Evolutionary conservation across 2,329 filamentous ascomycete genomes (phyloP).

Genomic region (Zymoseptoria brevis): DNA sequence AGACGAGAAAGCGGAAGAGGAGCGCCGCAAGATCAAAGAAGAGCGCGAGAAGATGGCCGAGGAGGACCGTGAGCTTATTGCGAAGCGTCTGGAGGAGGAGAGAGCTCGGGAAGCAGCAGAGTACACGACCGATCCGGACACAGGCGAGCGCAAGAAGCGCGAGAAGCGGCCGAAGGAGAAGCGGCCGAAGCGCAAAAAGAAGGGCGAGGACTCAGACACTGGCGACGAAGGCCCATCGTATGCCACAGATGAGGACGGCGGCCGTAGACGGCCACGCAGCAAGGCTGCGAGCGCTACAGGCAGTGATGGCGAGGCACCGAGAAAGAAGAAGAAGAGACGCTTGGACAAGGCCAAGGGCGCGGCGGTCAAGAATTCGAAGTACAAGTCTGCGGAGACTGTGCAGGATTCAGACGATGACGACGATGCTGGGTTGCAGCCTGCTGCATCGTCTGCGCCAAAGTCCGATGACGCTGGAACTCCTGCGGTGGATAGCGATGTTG

Average conservation of each 20-base stretch:
- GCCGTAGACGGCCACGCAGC: conserved; percentile 27
- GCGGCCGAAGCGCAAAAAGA: conserved; percentile 52
- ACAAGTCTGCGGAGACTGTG: conserved; percentile 78
- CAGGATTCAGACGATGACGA: conserved; percentile 64
- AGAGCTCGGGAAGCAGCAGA: conserved; percentile 59
- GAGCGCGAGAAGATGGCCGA: conserved; percentile 77
- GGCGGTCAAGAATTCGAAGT: conserved; percentile 50
- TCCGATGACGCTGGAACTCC: conserved; percentile 22
- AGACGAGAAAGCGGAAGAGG: conserved; percentile 62
- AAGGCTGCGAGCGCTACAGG: conserved; percentile 28
- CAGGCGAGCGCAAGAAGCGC: conserved; percentile 70
- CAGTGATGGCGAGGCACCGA: conserved; percentile 49
- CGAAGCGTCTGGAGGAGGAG: conserved; percentile 64
- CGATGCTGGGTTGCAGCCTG: conserved; percentile 13
- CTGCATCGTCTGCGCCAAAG: conserved; percentile 20
- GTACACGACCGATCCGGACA: conserved; percentile 72
- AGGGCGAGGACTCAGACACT: conserved; percentile 40
- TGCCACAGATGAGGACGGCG: conserved; percentile 42
- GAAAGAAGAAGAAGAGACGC: conserved; percentile 53
- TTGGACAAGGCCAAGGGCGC: conserved; percentile 48
- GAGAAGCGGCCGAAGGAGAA: conserved; percentile 54
- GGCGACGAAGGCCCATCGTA: conserved; percentile 36
- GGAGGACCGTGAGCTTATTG: conserved; percentile 62
- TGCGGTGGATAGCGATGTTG: conserved; percentile 9
- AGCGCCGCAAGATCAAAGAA: conserved; percentile 72